Percentiles rank a stretch among this genome's conserved stretches.
These are phyloP conservation scores for Acacia confusa DNA, from an alignment of 306 rosid genomes.

Conservation along the genomic window DNA sequence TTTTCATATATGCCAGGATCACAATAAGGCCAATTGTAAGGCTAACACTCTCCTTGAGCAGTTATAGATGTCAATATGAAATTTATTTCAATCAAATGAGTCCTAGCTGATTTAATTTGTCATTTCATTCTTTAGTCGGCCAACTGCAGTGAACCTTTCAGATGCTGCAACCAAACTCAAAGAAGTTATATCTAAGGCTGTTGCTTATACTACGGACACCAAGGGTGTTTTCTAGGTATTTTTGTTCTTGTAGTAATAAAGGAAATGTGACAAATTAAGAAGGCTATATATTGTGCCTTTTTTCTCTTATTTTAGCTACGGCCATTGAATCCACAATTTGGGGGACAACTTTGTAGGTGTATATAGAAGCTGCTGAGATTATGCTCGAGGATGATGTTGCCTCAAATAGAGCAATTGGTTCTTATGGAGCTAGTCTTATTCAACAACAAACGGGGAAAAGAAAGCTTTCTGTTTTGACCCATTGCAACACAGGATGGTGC, in stretches of 20 bases:
- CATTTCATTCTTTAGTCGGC: slow-evolving; percentile 67
- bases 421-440: slow-evolving; percentile 67
- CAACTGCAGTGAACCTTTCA: slow-evolving; percentile 91
- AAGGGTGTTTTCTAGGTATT: slow-evolving; percentile 66
- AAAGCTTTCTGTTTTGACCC: slow-evolving; percentile 79
- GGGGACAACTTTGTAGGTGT: slow-evolving; percentile 52
- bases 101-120: slow-evolving; percentile 27
- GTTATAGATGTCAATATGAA: slow-evolving; percentile 9
- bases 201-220: slow-evolving; percentile 52
- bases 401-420: slow-evolving; percentile 88
- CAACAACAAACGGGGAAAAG: slow-evolving; percentile 41
- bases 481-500: slow-evolving; percentile 98
- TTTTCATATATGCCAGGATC: too few relatives aligned
- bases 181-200: slow-evolving; percentile 58
- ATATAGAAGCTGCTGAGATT: slow-evolving; percentile 72
- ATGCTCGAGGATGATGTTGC: slow-evolving; percentile 93
- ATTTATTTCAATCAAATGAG: slow-evolving; percentile 9
- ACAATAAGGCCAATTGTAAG: too few relatives aligned
- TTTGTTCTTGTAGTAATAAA: neutral
- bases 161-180: slow-evolving; percentile 84
- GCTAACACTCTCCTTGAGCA: slow-evolving; percentile 9
- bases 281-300: slow-evolving; percentile 16
- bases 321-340: slow-evolving; percentile 19
- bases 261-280: neutral
- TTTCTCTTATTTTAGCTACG: slow-evolving; percentile 14